These are phyloP conservation scores for Neoboletus brunneissimus DNA, from an alignment of 768 basidiomycete species.

Conservation along the genomic window DNA sequence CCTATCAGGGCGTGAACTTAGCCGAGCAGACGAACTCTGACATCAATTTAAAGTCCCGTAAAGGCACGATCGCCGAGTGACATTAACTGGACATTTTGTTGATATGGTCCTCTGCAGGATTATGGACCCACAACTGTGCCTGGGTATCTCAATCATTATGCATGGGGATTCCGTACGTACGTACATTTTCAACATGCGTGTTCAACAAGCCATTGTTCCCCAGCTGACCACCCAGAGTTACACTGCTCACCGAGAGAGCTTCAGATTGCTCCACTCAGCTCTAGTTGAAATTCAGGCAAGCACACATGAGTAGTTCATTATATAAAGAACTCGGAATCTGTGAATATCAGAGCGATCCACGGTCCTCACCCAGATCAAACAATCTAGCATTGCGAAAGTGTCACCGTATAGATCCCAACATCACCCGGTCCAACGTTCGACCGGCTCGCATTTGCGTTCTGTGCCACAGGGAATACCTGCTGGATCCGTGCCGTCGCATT, in stretches of 20 bases:
- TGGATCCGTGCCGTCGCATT: conserved; percentile 20
- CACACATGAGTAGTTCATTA: neutral
- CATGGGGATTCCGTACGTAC: too few species aligned
- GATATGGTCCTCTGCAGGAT: too few species aligned
- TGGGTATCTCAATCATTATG: too few species aligned
- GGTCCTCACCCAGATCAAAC: too few species aligned
- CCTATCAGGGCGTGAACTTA: too few species aligned
- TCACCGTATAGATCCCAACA: conserved; percentile 23
- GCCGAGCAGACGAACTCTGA: too few species aligned
- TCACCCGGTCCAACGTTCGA: conserved; percentile 15
- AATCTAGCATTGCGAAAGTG: neutral
- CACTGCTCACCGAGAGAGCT: neutral
- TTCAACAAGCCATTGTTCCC: neutral
- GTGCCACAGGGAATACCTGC: conserved; percentile 8
- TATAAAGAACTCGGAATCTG: neutral
- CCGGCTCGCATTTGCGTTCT: conserved; percentile 20
- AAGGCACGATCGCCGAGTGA: too few species aligned
- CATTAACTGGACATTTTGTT: too few species aligned
- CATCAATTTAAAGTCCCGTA: too few species aligned
- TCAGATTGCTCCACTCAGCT: neutral
- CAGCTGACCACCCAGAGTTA: too few species aligned
- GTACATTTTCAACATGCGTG: too few species aligned
- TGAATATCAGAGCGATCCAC: neutral
- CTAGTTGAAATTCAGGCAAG: neutral
- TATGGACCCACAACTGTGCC: too few species aligned